A percentile compares a stretch with the other conserved stretches of the same genome.
phyloP scores from a whole-genome alignment of 257 asterid species.

The Capsicum pubescens region DNA sequence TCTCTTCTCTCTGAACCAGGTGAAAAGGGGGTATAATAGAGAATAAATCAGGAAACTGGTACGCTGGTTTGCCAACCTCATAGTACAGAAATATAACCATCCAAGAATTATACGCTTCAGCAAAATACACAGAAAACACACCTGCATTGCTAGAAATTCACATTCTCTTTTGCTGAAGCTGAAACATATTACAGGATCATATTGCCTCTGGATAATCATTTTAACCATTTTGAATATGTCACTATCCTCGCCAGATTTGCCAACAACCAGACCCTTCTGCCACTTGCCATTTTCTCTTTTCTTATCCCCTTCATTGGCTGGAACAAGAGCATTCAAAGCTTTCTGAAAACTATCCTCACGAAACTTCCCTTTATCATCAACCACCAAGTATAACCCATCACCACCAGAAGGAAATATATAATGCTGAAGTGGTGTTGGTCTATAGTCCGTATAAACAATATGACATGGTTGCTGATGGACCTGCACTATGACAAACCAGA shows the following conservation, averaged over 20 bases:
- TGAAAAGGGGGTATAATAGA: not conserved
- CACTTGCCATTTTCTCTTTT: conserved; percentile 75
- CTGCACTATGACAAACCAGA: conserved; percentile 53
- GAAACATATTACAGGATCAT: conserved; percentile 98
- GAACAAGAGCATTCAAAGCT: conserved; percentile 82
- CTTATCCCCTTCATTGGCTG: conserved; percentile 58
- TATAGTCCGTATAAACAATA: conserved; percentile 91
- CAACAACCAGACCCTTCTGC: conserved; percentile 73
- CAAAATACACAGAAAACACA: conserved; percentile 34
- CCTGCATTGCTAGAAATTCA: conserved; percentile 99
- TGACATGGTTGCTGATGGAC: conserved; percentile 99
- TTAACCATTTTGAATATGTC: conserved; percentile 98
- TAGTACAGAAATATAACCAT: not conserved
- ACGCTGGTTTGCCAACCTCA: conserved; percentile 21
- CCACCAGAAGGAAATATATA: conserved; percentile 93
- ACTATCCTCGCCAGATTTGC: conserved; percentile 87
- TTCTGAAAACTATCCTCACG: conserved; percentile 98
- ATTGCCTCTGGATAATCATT: conserved; percentile 90
- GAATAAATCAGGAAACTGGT: not conserved
- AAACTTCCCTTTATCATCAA: conserved; percentile 93
- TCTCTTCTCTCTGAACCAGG: conserved; percentile 7
- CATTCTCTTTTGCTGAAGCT: conserved; percentile 99
- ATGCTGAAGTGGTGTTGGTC: conserved; percentile 99
- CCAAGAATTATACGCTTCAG: not conserved
- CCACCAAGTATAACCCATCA: conserved; percentile 88